Conservation (phyloP, 345 rosid genomes). For the Gossypium turneri region DNA sequence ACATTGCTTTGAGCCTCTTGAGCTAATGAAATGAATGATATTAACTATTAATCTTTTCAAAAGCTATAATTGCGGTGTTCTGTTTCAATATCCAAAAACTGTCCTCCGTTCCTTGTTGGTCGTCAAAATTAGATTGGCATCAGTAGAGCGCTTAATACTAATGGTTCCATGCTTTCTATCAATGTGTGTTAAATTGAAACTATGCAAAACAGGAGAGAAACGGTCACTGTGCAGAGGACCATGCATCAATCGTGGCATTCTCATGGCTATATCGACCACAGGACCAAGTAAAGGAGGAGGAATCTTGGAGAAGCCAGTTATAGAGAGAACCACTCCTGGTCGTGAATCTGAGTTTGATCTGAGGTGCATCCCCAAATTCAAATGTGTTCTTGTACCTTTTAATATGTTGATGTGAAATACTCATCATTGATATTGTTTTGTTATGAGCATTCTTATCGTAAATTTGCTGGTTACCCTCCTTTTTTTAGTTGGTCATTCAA, state of each 20-base stretch:
- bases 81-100: background rate
- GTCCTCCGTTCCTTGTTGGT: background rate
- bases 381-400: background rate
- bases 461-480: background rate
- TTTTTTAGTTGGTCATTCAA: no score
- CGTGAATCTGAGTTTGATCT: slow-evolving; percentile 77
- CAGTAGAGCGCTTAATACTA: background rate
- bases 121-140: background rate
- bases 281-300: slow-evolving; percentile 70
- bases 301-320: slow-evolving; percentile 62
- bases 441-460: background rate
- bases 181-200: slow-evolving; percentile 11
- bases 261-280: slow-evolving; percentile 18
- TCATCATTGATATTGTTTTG: background rate
- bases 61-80: background rate
- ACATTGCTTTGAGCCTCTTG: no score
- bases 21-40: no score
- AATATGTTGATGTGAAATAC: background rate
- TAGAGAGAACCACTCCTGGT: slow-evolving; percentile 63
- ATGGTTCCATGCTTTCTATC: background rate
- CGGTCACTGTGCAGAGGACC: background rate
- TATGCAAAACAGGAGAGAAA: slow-evolving; percentile 25
- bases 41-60: no score
- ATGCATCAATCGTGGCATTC: background rate
- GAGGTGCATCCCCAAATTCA: slow-evolving; percentile 32